Evolutionary conservation across 2,329 filamentous ascomycete species (phyloP), one percentile per base, ranked within the genome.

Genomic region (Cladophialophora exuberans): DNA sequence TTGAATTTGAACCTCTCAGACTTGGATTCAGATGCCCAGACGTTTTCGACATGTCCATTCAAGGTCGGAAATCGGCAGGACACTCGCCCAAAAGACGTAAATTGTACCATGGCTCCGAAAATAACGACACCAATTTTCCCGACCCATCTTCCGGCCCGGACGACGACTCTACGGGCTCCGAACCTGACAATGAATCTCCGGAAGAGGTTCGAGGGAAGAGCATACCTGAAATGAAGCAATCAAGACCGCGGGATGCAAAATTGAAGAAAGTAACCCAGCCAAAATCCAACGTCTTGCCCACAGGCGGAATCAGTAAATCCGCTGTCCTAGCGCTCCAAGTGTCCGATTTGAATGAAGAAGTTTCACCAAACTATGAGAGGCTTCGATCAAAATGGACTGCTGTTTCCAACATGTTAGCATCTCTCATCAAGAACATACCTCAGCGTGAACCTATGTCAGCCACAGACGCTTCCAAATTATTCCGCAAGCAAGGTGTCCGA

Each of bases 401-500:
- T 9, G 72, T 76, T 13, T 76, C 81, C 13, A 81, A 86, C 58
- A 73, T 78, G 46, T 71, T 75, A 22, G 72, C 86, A 13, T 70
- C 67, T 25, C 70, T 78, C 15, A 82, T 87, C 60, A 83, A 86
- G 69, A 69, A 72, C 15, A 76, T 86, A 30, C 77, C 81, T 11
- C 73, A 77, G 42, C 74, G 74, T 47, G 72, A 74, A 13, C 70
- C 81, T 20, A 71, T 80, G 43, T 65, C 75, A 26, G 76, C 94
- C 48, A 64, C 73, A 28, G 84, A 94, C 64, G 90, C 89, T 0
- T 77, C 85, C 67, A 83, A 81, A 57, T 81, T 89, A 18, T 66
- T 85, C 64, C 83, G 88, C 63, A 87, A 85, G 70, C 79, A 79
- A 35, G 83, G 83, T 44, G 80, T 96, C 54, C 72, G 77, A n/a